Base-by-base conservation (phyloP, 1,284 basidiomycete species). In the Boletellus sp. region DNA sequence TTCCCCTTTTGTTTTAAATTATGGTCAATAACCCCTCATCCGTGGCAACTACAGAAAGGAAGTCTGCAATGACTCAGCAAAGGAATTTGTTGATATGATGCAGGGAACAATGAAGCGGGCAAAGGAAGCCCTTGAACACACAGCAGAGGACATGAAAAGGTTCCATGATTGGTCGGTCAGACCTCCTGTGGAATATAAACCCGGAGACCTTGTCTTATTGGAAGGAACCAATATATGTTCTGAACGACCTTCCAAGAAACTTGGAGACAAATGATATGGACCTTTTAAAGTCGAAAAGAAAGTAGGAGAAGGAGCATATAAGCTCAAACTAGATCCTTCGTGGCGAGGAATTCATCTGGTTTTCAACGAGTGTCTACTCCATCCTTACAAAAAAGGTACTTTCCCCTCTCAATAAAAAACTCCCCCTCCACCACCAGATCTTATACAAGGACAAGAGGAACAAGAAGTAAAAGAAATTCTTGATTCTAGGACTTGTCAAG, bases 351-450 rank as follows among this genome's bases (percentile, higher is more conserved):
- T 50, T 1, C 42, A 50, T 16, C 43, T 36, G 4, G 26, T 44
- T 1, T 50, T 50, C 15, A 2, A 50, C 15, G 26, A 50, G 33
- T 44, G 11, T 5, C 11, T 38, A 7, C 24, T 50, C n/a, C n/a
- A n/a, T n/a, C n/a, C n/a, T n/a, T n/a, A n/a, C n/a, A n/a, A n/a
- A n/a, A n/a, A n/a, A n/a, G n/a, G n/a, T n/a, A n/a, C n/a, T n/a
- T n/a, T n/a, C n/a, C n/a, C n/a, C n/a, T n/a, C n/a, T n/a, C n/a
- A n/a, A n/a, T n/a, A n/a, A n/a, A n/a, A n/a, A n/a, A n/a, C n/a
- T n/a, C n/a, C n/a, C n/a, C n/a, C n/a, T n/a, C n/a, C n/a, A n/a
- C n/a, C n/a, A n/a, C n/a, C n/a, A n/a, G n/a, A n/a, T n/a, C n/a
- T n/a, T n/a, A n/a, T n/a, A n/a, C n/a, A n/a, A n/a, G n/a, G n/a